Conservation (phyloP, 1,139 yeast species). For the Hanseniaspora uvarum region DNA sequence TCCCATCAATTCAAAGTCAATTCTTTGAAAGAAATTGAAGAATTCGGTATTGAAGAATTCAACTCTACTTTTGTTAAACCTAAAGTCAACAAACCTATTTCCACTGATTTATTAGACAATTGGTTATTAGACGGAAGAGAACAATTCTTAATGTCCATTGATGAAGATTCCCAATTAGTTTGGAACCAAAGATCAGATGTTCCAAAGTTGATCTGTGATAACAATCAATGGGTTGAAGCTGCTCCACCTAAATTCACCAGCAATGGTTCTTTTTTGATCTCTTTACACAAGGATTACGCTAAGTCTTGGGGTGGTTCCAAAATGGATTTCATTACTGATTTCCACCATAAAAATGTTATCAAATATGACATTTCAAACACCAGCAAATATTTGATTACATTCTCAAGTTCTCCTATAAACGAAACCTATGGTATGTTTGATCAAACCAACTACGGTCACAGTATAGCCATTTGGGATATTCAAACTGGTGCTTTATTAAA, state of each 20-base stretch:
- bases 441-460: slow-evolving; percentile 84
- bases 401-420: slow-evolving; percentile 74
- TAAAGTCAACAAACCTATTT: slow-evolving; percentile 54
- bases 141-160: slow-evolving; percentile 71
- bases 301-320: slow-evolving; percentile 92
- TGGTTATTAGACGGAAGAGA: slow-evolving; percentile 97
- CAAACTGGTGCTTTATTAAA: slow-evolving; percentile 73
- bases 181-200: slow-evolving; percentile 75
- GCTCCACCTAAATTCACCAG: slow-evolving; percentile 80
- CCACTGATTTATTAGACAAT: slow-evolving; percentile 70
- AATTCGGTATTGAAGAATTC: slow-evolving; percentile 62
- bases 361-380: slow-evolving; percentile 86
- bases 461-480: slow-evolving; percentile 88
- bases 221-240: slow-evolving; percentile 81
- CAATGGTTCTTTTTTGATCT: slow-evolving; percentile 77
- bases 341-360: slow-evolving; percentile 82
- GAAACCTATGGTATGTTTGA: slow-evolving; percentile 77
- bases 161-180: slow-evolving; percentile 71
- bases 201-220: slow-evolving; percentile 70
- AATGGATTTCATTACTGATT: slow-evolving; percentile 60
- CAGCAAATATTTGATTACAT: slow-evolving; percentile 81
- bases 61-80: slow-evolving; percentile 62
- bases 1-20: slow-evolving; percentile 84
- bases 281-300: slow-evolving; percentile 89
- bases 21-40: slow-evolving; percentile 74